Evolutionary conservation across 768 basidiomycete genomes (phyloP).

Genomic region (Tephrocybe sp.): DNA sequence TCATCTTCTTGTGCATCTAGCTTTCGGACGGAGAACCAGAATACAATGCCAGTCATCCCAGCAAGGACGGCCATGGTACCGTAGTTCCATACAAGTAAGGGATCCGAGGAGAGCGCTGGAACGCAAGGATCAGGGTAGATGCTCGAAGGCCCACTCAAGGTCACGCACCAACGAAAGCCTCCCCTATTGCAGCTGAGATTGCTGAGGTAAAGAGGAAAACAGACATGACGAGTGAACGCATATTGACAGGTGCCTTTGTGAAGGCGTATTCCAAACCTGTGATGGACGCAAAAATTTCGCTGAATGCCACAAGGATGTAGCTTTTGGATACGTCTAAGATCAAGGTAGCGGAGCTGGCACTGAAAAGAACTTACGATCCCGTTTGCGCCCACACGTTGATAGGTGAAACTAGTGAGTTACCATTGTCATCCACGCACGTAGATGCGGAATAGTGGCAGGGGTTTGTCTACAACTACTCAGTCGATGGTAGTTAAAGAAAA

Average conservation of each 20-base stretch:
- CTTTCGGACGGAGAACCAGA: conserved; percentile 53
- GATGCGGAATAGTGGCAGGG: conserved; percentile 52
- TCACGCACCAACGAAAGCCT: conserved; percentile 69
- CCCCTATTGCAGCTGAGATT: conserved; percentile 59
- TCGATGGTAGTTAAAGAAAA: neutral
- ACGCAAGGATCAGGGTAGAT: neutral
- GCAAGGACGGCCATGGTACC: conserved; percentile 56
- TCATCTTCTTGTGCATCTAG: conserved; percentile 64
- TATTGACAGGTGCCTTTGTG: conserved; percentile 84
- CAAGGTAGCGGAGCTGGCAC: no score
- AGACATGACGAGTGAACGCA: conserved; percentile 84
- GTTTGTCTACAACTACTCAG: conserved; percentile 38
- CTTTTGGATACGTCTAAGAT: no score
- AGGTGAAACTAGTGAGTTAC: conserved; percentile 48
- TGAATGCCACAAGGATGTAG: conserved; percentile 65
- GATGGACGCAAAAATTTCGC: conserved; percentile 79
- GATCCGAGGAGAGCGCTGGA: conserved; percentile 66
- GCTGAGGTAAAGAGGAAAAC: conserved; percentile 64
- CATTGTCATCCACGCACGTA: conserved; percentile 45
- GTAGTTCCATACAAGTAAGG: conserved; percentile 77
- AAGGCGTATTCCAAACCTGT: conserved; percentile 88
- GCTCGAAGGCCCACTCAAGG: neutral
- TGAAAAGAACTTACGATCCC: conserved; percentile 48
- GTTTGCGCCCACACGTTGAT: conserved; percentile 78
- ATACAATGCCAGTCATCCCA: conserved; percentile 48